These are phyloP conservation scores for Pseudogymnoascus sp. DNA, from an alignment of 2,329 filamentous ascomycete species.

Conservation along the genomic window DNA sequence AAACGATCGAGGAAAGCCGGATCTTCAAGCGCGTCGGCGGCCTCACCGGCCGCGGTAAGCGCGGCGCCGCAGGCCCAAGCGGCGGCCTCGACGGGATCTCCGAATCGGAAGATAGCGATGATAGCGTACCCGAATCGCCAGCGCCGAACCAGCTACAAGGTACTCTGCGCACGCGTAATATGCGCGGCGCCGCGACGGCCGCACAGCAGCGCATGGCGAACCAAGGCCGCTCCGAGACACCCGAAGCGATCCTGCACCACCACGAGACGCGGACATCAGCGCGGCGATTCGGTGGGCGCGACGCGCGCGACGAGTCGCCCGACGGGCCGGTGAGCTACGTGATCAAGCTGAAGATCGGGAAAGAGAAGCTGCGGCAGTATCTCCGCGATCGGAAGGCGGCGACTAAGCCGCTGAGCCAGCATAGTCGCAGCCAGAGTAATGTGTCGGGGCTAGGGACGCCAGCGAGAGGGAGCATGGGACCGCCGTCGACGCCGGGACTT, in stretches of 20 bases:
- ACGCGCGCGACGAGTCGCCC: slow-evolving; percentile 69
- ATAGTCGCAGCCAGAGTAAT: slow-evolving; percentile 36
- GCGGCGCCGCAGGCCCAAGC: slow-evolving; percentile 46
- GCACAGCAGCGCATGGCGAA: slow-evolving; percentile 84
- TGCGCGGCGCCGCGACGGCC: slow-evolving; percentile 79
- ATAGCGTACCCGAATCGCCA: slow-evolving; percentile 79
- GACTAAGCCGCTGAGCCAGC: slow-evolving; percentile 32
- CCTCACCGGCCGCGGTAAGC: slow-evolving; percentile 45
- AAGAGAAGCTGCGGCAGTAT: slow-evolving; percentile 62
- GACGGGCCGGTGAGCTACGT: slow-evolving; percentile 60
- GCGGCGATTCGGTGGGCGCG: slow-evolving; percentile 44
- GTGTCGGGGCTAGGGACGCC: slow-evolving; percentile 43
- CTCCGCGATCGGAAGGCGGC: slow-evolving; percentile 46
- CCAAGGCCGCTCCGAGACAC: slow-evolving; percentile 77
- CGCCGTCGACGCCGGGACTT: slow-evolving; percentile 34
- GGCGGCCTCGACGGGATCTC: slow-evolving; percentile 63
- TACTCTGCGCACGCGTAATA: slow-evolving; percentile 76
- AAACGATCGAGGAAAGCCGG: slow-evolving; percentile 72
- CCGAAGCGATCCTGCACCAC: slow-evolving; percentile 64
- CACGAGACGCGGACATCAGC: slow-evolving; percentile 65
- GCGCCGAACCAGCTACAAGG: slow-evolving; percentile 65
- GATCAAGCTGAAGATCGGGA: slow-evolving; percentile 66
- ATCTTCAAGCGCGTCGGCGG: slow-evolving; percentile 72
- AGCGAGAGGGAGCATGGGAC: slow-evolving; percentile 46
- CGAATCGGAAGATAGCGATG: slow-evolving; percentile 87